These are phyloP conservation scores for Capsicum baccatum DNA, from an alignment of 257 asterid genomes.

Conservation along the genomic window DNA sequence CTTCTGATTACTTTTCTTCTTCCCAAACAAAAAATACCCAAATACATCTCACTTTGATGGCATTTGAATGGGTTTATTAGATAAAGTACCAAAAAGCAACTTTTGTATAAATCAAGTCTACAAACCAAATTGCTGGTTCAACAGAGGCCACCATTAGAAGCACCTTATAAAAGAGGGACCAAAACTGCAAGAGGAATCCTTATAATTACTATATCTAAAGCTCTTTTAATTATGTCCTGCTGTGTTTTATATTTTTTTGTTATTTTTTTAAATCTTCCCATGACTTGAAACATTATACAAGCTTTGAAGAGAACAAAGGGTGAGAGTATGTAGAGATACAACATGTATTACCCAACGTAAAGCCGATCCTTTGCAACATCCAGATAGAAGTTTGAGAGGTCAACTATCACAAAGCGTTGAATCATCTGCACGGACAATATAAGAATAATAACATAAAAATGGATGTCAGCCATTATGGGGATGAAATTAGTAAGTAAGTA, in stretches of 20 bases:
- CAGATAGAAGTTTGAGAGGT: slow-evolving; percentile 94
- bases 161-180: neutral
- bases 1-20: neutral
- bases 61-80: slow-evolving; percentile 17
- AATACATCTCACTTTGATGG: neutral
- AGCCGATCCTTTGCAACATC: slow-evolving; percentile 98
- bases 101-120: neutral
- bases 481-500: slow-evolving; percentile 5
- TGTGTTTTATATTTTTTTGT: neutral
- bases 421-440: slow-evolving; percentile 59
- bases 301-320: slow-evolving; percentile 11
- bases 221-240: slow-evolving; percentile 15
- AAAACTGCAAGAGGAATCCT: neutral
- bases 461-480: neutral
- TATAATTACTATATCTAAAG: slow-evolving; percentile 4
- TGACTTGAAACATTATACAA: slow-evolving; percentile 10
- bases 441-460: neutral
- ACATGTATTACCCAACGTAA: slow-evolving; percentile 74
- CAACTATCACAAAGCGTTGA: slow-evolving; percentile 91
- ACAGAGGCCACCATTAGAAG: slow-evolving; percentile 9
- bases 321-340: slow-evolving; percentile 33
- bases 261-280: neutral
- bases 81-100: neutral
- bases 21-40: slow-evolving; percentile 13
- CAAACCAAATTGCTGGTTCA: neutral